phyloP scores from a whole-genome alignment of 2,329 filamentous ascomycete species.

The Ascocoryne sarcoides region DNA sequence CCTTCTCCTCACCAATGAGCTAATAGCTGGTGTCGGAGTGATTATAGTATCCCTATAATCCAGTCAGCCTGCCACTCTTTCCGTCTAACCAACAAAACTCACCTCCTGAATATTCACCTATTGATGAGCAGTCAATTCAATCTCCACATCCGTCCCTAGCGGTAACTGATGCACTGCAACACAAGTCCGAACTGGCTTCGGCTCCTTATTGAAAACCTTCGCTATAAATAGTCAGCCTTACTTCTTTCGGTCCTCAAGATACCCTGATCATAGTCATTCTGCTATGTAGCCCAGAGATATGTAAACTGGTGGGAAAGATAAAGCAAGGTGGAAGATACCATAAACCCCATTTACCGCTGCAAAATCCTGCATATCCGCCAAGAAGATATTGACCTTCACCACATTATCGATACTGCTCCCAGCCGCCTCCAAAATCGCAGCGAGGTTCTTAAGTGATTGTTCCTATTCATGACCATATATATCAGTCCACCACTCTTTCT shows the following conservation, averaged over 20 bases:
- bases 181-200: conserved; percentile 41
- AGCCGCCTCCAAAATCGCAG: conserved; percentile 49
- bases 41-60: too few species aligned
- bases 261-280: too few species aligned
- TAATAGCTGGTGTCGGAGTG: too few species aligned
- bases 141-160: conserved; percentile 42
- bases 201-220: conserved; percentile 37
- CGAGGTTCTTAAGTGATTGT: conserved; percentile 50
- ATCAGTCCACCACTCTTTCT: background rate
- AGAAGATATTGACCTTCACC: conserved; percentile 86
- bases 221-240: conserved; percentile 8
- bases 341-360: conserved; percentile 48
- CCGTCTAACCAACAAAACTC: too few species aligned
- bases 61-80: too few species aligned
- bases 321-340: conserved; percentile 44
- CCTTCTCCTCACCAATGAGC: too few species aligned
- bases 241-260: background rate
- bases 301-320: too few species aligned
- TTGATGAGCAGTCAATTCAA: conserved; percentile 40
- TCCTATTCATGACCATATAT: conserved; percentile 28
- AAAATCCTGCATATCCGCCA: conserved; percentile 58
- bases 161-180: conserved; percentile 44
- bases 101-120: conserved; percentile 20
- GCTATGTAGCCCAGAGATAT: too few species aligned
- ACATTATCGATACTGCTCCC: conserved; percentile 58